phyloP scores from a whole-genome alignment of 2,329 filamentous ascomycete species.

The Conoideocrella luteorostrata region DNA sequence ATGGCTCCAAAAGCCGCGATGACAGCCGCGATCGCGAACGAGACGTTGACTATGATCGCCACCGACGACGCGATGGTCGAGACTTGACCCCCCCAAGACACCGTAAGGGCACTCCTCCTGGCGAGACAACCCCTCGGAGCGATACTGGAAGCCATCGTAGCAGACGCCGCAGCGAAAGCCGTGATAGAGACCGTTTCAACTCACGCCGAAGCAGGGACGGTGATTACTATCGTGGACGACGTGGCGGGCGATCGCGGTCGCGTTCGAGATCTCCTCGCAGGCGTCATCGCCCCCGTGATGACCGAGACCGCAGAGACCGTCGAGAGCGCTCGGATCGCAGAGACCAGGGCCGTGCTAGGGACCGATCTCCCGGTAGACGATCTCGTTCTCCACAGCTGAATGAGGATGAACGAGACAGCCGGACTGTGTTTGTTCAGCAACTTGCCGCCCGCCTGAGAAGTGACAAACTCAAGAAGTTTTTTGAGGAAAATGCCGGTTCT shows the following conservation, averaged over 20 bases:
- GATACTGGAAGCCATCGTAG: slow-evolving; percentile 76
- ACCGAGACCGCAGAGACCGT: slow-evolving; percentile 43
- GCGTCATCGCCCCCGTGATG: slow-evolving; percentile 50
- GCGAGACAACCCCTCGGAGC: slow-evolving; percentile 63
- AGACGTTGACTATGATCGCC: slow-evolving; percentile 49
- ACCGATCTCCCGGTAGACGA: slow-evolving; percentile 37
- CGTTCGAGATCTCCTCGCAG: slow-evolving; percentile 66
- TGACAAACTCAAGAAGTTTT: slow-evolving; percentile 88
- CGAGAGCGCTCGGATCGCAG: slow-evolving; percentile 43
- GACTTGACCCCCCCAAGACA: slow-evolving; percentile 48
- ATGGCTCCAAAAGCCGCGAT: slow-evolving; percentile 49
- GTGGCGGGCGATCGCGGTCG: slow-evolving; percentile 52
- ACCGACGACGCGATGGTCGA: slow-evolving; percentile 43
- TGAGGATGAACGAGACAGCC: slow-evolving; percentile 92
- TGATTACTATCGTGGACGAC: slow-evolving; percentile 56
- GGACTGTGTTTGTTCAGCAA: slow-evolving; percentile 97
- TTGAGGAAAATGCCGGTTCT: slow-evolving; percentile 88
- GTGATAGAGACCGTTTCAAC: slow-evolving; percentile 68
- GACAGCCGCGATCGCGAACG: slow-evolving; percentile 51
- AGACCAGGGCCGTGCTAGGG: slow-evolving; percentile 47
- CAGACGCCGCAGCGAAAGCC: slow-evolving; percentile 72
- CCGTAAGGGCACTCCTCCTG: slow-evolving; percentile 44
- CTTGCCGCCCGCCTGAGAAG: slow-evolving; percentile 89
- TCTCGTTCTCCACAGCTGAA: slow-evolving; percentile 66
- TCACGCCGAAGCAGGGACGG: slow-evolving; percentile 68